Base-by-base conservation (phyloP, 139 green algal genomes). In the Micractinium conductrix region DNA sequence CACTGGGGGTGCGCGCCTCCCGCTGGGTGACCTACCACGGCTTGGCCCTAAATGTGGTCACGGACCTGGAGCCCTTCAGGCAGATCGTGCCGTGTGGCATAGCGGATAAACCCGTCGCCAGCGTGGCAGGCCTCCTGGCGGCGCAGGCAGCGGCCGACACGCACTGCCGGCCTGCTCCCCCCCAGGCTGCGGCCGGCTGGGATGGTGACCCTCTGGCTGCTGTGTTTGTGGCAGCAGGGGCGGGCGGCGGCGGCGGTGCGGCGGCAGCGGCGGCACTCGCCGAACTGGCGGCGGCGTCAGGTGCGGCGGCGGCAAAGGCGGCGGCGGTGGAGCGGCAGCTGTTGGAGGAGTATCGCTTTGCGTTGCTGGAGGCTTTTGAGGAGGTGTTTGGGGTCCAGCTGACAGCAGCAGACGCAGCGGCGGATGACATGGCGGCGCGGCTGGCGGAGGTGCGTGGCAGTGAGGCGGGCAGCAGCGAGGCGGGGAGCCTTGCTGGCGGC, bases 41-140 rank as follows among this genome's bases (percentile, higher is more conserved):
- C 24, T 40, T 97, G 17, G 94, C 94, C 2, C 65, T 97, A 3
- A 97, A 97, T 81, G 91, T 97, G 0, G 71, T 71, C 45, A 85
- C 78, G 4, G 91, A 96, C 73, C 73, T 97, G 24, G 24, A 17
- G 7, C 87, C 89, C 2, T 97, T 96, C 69, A 4, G 68, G 2
- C 28, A 85, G 53, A 97, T 97, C 74, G 89, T 96, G 42, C 94
- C 94, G 14, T 97, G 94, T 72, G 94, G 94, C 43, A 95, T 97
- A 37, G 42, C 78, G 2, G 88, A 91, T 63, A 71, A 84, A 19
- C 48, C 76, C 12, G 92, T 96, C 21, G 90, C 80, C 38, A 74
- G 50, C 28, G 70, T 85, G 50, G 28, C 35, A 22, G 45, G 70
- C 26, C 70, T 85, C 40, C 50, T 85, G 40, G 37, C n/a, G 12